A percentile compares a stretch with the other conserved stretches of the same genome.
Conservation (phyloP, 208 protist species). For the Porcisia hertigi region DNA sequence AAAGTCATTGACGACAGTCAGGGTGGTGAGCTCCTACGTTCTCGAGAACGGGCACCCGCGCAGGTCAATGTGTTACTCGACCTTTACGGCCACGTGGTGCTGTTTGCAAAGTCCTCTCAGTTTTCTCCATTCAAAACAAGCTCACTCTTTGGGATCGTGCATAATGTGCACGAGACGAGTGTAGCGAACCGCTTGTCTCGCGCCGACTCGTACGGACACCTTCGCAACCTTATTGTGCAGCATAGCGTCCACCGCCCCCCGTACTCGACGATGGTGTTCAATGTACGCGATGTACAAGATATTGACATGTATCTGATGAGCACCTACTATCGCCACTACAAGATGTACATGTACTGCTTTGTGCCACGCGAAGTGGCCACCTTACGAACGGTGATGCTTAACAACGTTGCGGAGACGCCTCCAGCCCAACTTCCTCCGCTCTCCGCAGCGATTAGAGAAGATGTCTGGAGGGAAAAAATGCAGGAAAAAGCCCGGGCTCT, state of each 20-base stretch:
- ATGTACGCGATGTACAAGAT: conserved; percentile 75
- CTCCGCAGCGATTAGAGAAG: conserved; percentile 46
- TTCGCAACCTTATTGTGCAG: conserved; percentile 73
- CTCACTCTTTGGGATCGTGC: conserved; percentile 75
- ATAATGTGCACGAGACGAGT: conserved; percentile 66
- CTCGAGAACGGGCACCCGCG: conserved; percentile 13
- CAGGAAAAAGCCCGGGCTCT: conserved; percentile 58
- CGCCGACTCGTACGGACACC: conserved; percentile 64
- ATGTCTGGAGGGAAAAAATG: conserved; percentile 66
- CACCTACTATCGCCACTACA: conserved; percentile 92
- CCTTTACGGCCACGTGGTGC: conserved; percentile 76
- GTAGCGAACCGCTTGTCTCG: conserved; percentile 63
- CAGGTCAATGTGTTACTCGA: conserved; percentile 77
- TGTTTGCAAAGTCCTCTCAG: conserved; percentile 67
- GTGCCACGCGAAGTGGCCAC: conserved; percentile 64
- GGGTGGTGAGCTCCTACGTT: conserved; percentile 38
- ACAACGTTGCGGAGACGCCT: conserved; percentile 50
- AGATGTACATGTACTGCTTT: conserved; percentile 93
- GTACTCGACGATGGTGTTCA: conserved; percentile 85
- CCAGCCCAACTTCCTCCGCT: conserved; percentile 65
- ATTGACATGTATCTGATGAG: conserved; percentile 86
- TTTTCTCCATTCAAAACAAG: conserved; percentile 83
- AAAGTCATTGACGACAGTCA: conserved; percentile 30
- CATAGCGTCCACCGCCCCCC: conserved; percentile 90
- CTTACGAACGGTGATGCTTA: conserved; percentile 52